Conservation (phyloP, 805 yeast genomes). For the Wickerhamiella azyma region DNA sequence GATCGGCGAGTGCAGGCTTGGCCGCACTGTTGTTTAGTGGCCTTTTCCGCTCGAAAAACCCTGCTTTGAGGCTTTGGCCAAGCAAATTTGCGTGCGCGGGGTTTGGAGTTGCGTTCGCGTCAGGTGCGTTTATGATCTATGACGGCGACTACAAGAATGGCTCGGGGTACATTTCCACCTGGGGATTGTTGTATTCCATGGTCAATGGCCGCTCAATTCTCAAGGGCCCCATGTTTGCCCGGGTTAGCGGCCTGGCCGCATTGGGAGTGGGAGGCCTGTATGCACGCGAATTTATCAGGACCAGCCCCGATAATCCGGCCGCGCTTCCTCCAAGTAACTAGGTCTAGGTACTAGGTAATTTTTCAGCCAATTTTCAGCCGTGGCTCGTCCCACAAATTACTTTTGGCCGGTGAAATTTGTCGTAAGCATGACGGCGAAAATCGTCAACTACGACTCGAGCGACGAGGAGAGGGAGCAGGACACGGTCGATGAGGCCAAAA, state of each 20-base stretch:
- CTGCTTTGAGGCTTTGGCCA: slow-evolving; percentile 14
- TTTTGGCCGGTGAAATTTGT: not conserved
- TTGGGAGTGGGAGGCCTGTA: slow-evolving; percentile 3
- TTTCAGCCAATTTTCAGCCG: not conserved
- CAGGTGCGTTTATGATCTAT: slow-evolving; percentile 20
- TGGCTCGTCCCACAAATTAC: not conserved
- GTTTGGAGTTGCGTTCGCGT: slow-evolving; percentile 20
- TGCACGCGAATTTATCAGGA: slow-evolving; percentile 5
- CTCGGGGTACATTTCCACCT: slow-evolving; percentile 20
- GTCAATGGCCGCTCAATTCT: slow-evolving; percentile 15
- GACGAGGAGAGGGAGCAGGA: slow-evolving; percentile 10
- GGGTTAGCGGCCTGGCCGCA: not conserved
- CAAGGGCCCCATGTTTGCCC: not conserved
- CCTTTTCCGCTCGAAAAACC: not conserved
- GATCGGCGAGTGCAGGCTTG: not conserved
- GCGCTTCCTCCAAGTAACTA: not conserved
- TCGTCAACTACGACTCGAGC: slow-evolving; percentile 13
- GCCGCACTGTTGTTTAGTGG: not conserved
- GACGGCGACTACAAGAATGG: slow-evolving; percentile 22
- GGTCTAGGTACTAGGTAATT: not conserved
- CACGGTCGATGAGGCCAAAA: slow-evolving; percentile 19
- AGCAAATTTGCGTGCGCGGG: slow-evolving; percentile 15
- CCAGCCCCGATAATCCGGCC: slow-evolving; percentile 1
- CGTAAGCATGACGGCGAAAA: not conserved
- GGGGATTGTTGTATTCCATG: slow-evolving; percentile 19